These are phyloP conservation scores for Fusarium virguliforme DNA, from an alignment of 2,329 filamentous ascomycete genomes.

Conservation along the genomic window DNA sequence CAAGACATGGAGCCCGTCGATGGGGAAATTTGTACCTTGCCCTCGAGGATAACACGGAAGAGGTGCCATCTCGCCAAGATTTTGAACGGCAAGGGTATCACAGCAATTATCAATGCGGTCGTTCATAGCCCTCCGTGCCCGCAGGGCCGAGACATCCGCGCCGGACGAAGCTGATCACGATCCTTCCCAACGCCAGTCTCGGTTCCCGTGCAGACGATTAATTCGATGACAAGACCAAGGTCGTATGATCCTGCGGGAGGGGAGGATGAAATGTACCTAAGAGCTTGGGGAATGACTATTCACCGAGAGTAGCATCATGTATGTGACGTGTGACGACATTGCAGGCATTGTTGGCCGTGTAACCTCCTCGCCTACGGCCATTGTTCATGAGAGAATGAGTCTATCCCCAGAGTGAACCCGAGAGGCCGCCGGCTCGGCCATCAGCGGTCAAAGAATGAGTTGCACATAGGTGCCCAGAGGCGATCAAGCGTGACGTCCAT, in stretches of 20 bases:
- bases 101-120: constrained; percentile 20
- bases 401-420: constrained; percentile 5
- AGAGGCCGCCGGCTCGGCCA: not conserved
- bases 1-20: not conserved
- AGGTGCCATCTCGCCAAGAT: not conserved
- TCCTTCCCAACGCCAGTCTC: not conserved
- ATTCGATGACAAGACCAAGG: not conserved
- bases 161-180: constrained; percentile 9
- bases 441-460: not conserved
- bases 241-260: constrained; percentile 9
- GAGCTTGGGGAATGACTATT: not conserved
- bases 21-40: not conserved
- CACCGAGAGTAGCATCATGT: constrained; percentile 4
- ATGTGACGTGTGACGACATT: constrained; percentile 18
- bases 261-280: not conserved
- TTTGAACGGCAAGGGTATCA: not conserved
- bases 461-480: not conserved
- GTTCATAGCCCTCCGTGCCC: constrained; percentile 13
- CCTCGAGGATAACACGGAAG: constrained; percentile 1
- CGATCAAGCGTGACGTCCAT: constrained; percentile 4
- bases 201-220: not conserved
- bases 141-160: constrained; percentile 26
- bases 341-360: not conserved
- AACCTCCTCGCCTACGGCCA: not conserved
- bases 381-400: constrained; percentile 2